Base-by-base conservation (phyloP, 148 eudicot species). In the Hydrangea macrophylla region DNA sequence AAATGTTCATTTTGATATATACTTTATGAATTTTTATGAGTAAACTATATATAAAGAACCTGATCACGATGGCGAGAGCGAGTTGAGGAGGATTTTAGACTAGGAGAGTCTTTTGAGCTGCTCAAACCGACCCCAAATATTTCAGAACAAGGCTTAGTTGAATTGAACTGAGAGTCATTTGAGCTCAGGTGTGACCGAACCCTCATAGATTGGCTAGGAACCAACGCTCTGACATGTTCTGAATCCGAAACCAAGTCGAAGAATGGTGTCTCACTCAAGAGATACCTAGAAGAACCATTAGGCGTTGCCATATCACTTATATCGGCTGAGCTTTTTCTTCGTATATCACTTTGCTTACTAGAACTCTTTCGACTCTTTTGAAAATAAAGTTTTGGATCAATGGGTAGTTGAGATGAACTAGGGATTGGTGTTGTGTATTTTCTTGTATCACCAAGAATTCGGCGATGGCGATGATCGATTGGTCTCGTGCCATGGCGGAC, bases 271-370 rank as follows among this genome's bases (percentile, higher is more conserved):
- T 88, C 89, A 36, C 84, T 76, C n/a, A 93, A 68, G 27, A 90
- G 82, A 67, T 81, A 77, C 76, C 90, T 79, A 8, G 90, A 80
- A 40, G 92, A 84, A 71, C 66, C 53, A 60, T 32, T 45, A 56
- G 70, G 79, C n/a, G 78, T 76, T 18, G 62, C 70, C 13, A 79
- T 22, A 44, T 86, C 92, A 13, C 60, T 65, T 5, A 77, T 35
- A 25, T 86, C 92, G 2, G 84, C 88, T 0, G 92, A 88, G 79
- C 89, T 82, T 70, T 84, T 83, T 45, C 95, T 73, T 1, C 77
- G 72, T 5, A 45, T 20, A 44, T 70, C 76, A 51, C 33, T 61
- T 54, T 53, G 60, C 31, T 68, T 65, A 13, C 60, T 51, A 15
- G 72, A 59, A 50, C 79, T 64, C 44, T 81, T 89, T 31, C 76